Base-by-base conservation (phyloP, 2,329 filamentous ascomycete genomes). In the Neurospora sp. region DNA sequence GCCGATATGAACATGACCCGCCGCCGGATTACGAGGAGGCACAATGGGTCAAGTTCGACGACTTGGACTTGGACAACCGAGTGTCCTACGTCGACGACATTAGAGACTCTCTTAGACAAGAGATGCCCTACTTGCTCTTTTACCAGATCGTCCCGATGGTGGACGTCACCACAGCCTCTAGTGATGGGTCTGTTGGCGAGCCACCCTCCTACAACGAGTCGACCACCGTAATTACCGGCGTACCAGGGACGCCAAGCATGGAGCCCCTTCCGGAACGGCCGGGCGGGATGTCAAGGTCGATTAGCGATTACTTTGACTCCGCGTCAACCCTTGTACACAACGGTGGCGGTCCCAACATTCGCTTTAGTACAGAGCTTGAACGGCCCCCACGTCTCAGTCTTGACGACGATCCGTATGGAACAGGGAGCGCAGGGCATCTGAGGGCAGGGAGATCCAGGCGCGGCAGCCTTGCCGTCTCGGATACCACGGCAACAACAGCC, bases 61-160 rank as follows among this genome's bases (percentile, higher is more conserved):
- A 99, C 78, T 83, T 98, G n/a, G 79, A 79, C 0, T 82, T 88
- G 0, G 83, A 86, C 42, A 85, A 89, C 70, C 88, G 95, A 36
- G 91, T 98, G 3, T 85, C 85, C 0, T 85, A 91, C 69, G 89
- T 97, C 67, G 88, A 96, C 76, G 91, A 97, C 73, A 87, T 90
- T 75, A 90, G 92, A 72, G 82, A 90, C 74, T 90, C 92, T 0
- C 81, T 98, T 67, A 90, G 88, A 74, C 86, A 91, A n/a, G 94
- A 97, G 78, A 96, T 93, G 78, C 95, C 96, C 0, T 98, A 98
- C 78, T 86, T 98, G 7, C 84, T 99, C 0, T 98, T 98, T 79
- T 99, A 97, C 77, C 95, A 97, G 79, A 92, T 98, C 52, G 87
- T 96, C 38, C 94, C 95, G 0, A 93, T 96, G 76, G 88, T 93